Conservation (phyloP, 768 basidiomycete genomes). For the Pulveroboletus sp. region DNA sequence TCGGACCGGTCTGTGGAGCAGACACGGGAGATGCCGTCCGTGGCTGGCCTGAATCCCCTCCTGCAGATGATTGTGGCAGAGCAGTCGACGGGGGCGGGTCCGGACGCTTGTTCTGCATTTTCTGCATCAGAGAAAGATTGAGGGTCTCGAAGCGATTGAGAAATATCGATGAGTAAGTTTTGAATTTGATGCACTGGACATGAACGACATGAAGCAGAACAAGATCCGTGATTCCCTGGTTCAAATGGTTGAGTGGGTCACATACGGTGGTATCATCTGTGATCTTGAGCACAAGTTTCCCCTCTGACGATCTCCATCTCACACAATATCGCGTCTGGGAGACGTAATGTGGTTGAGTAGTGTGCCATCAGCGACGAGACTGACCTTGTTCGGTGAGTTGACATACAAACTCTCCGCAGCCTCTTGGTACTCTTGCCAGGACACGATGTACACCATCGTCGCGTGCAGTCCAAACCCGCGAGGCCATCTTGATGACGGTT, state of each 20-base stretch:
- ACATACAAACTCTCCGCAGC: conserved; percentile 83
- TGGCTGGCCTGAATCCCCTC: conserved; percentile 23
- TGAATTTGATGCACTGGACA: conserved; percentile 88
- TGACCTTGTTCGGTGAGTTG: conserved; percentile 71
- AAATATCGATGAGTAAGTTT: conserved; percentile 90
- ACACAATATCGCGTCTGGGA: conserved; percentile 81
- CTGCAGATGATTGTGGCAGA: conserved; percentile 17
- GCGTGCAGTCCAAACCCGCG: conserved; percentile 13
- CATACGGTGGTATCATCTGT: conserved; percentile 86
- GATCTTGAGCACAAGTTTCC: conserved; percentile 88
- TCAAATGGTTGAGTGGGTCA: conserved; percentile 5
- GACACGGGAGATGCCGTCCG: conserved; percentile 33
- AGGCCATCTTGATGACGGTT: no score
- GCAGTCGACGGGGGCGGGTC: conserved; percentile 26
- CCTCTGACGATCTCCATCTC: conserved; percentile 85
- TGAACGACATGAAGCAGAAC: neutral
- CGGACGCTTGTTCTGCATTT: conserved; percentile 68
- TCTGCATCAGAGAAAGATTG: conserved; percentile 79
- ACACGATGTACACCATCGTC: conserved; percentile 83
- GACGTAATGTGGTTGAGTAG: conserved; percentile 1
- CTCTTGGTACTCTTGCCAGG: conserved; percentile 88
- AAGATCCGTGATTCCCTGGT: neutral
- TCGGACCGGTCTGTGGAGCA: conserved; percentile 30
- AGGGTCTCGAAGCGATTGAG: conserved; percentile 95
- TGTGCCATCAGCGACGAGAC: conserved; percentile 16